Conservation (phyloP, 2,329 filamentous ascomycete species). For the Colletotrichum spinosum region DNA sequence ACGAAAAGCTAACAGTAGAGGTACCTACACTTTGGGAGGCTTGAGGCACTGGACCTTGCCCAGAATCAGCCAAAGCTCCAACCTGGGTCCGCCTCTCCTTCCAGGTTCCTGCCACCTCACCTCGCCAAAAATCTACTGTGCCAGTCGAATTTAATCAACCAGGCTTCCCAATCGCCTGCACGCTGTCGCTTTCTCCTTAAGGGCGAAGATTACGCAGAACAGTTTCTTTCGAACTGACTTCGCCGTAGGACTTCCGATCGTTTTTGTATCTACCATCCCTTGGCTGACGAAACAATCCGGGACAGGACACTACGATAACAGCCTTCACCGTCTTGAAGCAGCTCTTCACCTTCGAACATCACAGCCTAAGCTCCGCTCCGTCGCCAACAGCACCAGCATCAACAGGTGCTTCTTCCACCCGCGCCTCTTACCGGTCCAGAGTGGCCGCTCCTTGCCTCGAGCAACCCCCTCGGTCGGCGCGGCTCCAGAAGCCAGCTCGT, state of each 20-base stretch:
- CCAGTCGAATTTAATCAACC: constrained; percentile 27
- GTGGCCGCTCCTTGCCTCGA: constrained; percentile 21
- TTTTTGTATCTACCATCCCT: constrained; percentile 4
- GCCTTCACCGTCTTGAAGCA: constrained; percentile 10
- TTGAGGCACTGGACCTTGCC: too few relatives aligned
- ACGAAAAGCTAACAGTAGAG: too few relatives aligned
- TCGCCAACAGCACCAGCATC: constrained; percentile 18
- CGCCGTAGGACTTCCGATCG: not conserved
- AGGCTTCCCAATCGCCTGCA: constrained; percentile 14
- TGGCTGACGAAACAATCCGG: not conserved
- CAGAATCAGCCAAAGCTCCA: not conserved
- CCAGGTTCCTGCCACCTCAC: constrained; percentile 35
- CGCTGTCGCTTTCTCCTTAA: constrained; percentile 17
- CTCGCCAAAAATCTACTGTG: constrained; percentile 27
- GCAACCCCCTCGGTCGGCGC: constrained; percentile 37
- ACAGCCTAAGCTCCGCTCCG: not conserved
- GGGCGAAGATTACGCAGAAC: not conserved
- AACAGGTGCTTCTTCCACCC: constrained; percentile 7
- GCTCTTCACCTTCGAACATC: not conserved
- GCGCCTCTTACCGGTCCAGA: constrained; percentile 13
- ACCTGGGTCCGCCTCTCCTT: constrained; percentile 21
- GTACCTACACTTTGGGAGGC: too few relatives aligned
- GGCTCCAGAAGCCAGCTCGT: constrained; percentile 42
- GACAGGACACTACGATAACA: too few relatives aligned
- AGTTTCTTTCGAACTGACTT: too few relatives aligned